Evolutionary conservation across 805 yeast species (phyloP).

Genomic region (Kodamaea hsintzibuensis): DNA sequence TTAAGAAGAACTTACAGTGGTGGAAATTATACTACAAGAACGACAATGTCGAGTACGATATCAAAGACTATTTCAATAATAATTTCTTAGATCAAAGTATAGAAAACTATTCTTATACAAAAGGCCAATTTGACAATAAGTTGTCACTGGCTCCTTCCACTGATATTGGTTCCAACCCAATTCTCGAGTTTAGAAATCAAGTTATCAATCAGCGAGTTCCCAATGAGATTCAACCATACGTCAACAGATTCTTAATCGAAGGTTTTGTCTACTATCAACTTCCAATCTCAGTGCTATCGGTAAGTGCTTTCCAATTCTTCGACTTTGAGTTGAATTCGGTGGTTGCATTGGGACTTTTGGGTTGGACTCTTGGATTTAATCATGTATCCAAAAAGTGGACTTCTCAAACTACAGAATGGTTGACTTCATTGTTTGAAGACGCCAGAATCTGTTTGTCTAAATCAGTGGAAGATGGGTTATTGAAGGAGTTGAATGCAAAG

Average conservation of each 20-base stretch:
- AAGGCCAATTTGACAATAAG: constrained; percentile 38
- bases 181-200: constrained; percentile 14
- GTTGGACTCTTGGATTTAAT: constrained; percentile 44
- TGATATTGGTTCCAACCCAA: constrained; percentile 8
- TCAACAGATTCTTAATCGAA: constrained; percentile 26
- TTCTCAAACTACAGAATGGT: constrained; percentile 29
- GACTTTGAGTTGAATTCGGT: constrained; percentile 34
- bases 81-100: constrained; percentile 41
- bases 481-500: constrained; percentile 31
- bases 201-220: constrained; percentile 29
- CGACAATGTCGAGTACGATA: constrained; percentile 44
- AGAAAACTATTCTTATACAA: constrained; percentile 35
- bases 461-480: constrained; percentile 37
- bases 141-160: constrained; percentile 16
- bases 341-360: constrained; percentile 35
- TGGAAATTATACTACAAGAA: constrained; percentile 43
- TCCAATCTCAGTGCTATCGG: constrained; percentile 34
- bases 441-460: constrained; percentile 33
- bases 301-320: constrained; percentile 33
- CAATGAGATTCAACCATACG: constrained; percentile 39
- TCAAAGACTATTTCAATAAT: constrained; percentile 37
- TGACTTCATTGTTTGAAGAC: constrained; percentile 32
- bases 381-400: constrained; percentile 41
- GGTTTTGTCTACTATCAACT: constrained; percentile 39
- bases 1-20: constrained; percentile 35